Base-by-base conservation (phyloP, 106 monocot species). In the Narthecium ossifragum region DNA sequence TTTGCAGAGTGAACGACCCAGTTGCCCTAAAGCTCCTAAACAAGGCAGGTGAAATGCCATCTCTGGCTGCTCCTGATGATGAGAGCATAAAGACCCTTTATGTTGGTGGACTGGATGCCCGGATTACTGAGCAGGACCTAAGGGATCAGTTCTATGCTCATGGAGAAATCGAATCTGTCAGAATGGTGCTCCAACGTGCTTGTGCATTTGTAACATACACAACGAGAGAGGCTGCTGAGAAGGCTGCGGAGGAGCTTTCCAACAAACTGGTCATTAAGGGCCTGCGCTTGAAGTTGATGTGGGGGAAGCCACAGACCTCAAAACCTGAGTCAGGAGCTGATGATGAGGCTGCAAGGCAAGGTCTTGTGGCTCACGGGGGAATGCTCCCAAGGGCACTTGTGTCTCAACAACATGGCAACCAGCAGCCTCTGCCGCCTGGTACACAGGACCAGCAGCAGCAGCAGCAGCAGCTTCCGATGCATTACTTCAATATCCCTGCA, bases 141-240 rank as follows among this genome's bases (percentile, higher is more conserved):
- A 67, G 76, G 34, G 98, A 99, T 57, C 73, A 88, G 1, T 99
- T 99, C 67, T 99, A 99, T 23, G 88, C 80, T 5, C 88, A 91
- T 31, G 98, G 98, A 8, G 98, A 99, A 75, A 99, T 99, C 7
- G 91, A 99, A 54, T 81, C 84, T 20, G 65, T 99, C 55, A 64
- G 84, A 28, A 81, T 99, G 68, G 91, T 99, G 18, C 64, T 67
- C 14, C 98, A 99, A 57, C 98, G 98, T 26, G 87, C 98, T 1
- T 88, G 84, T 26, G 91, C 91, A 31, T 99, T 99, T 55, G 85
- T 99, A 7, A 81, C 98, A n/a, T 99, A 91, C 72, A 92, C 91
- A 0, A 88, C 91, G 10, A 70, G 98, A 55, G 98, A 99, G 53
- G 91, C 49, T 0, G 88, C 91, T 5, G 98, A 99, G 59, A 84